Evolutionary conservation across 73 alveolate species (phyloP).

Genomic region (Paramecium sexaurelia): DNA sequence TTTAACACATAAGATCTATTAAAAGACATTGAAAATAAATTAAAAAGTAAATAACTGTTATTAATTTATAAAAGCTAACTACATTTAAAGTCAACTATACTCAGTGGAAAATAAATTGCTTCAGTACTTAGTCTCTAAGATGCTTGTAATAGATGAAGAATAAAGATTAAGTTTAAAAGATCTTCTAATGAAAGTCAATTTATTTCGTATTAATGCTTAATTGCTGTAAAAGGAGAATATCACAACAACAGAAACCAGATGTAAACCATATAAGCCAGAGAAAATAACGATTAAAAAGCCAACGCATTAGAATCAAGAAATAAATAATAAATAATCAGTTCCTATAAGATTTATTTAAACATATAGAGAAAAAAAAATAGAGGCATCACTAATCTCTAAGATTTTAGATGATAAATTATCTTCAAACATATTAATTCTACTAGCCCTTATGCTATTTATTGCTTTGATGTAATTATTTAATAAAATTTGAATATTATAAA

Average conservation of each 20-base stretch:
- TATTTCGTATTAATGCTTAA: background rate
- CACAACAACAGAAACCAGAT: background rate
- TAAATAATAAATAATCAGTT: background rate
- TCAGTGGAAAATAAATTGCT: constrained; percentile 2
- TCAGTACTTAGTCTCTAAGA: background rate
- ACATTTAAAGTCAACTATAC: background rate
- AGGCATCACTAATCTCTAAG: background rate
- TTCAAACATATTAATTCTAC: background rate
- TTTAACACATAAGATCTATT: background rate
- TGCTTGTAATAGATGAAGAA: constrained; percentile 60
- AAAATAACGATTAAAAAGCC: background rate
- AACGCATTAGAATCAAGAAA: background rate
- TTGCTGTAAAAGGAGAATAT: background rate
- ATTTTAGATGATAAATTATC: background rate
- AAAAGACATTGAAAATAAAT: background rate
- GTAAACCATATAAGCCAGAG: background rate
- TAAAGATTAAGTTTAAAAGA: constrained; percentile 51
- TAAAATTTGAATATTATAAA: background rate
- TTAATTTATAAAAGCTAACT: background rate
- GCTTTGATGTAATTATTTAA: background rate
- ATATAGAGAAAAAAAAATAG: background rate
- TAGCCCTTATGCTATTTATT: background rate
- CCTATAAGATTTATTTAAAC: background rate
- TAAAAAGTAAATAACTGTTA: background rate
- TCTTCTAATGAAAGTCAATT: background rate